Evolutionary conservation across 2,329 filamentous ascomycete genomes (phyloP), one percentile per base, ranked within the genome.

Genomic region (Lecanicillium sp.): DNA sequence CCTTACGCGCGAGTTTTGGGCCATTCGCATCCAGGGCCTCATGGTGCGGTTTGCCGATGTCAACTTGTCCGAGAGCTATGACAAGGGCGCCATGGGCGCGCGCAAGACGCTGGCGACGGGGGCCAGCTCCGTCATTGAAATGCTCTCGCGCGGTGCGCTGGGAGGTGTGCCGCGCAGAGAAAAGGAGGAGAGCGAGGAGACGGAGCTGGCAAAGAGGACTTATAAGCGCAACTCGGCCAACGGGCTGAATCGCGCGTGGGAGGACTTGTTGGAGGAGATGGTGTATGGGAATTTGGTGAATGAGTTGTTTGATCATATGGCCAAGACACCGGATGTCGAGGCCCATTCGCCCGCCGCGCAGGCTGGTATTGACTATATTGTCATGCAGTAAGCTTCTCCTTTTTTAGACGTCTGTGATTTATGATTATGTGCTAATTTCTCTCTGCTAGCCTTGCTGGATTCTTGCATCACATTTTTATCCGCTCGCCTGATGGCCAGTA

Each of bases 11-110:
- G 73, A 75, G 3, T 85, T 84, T 57, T 87, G 81, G 80, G 68
- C 67, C 25, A 64, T 68, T n/a, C 69, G 75, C 32, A 64, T 82
- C 17, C 71, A 76, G 47, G 69, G 70, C 2, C 57, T 86, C 13
- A 64, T 85, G 48, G 61, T 65, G 48, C 69, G 76, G 50, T 63
- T 90, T 38, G 78, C 71, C 8, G 71, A 78, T 22, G 82, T 78
- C 2, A 77, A 85, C 36, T 64, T 90, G 22, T 87, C 82, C 2
- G 85, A 90, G 57, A 87, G 82, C 54, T 90, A 88, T 51, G 85
- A 90, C 56, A 87, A 87, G 58, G 84, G 82, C 12, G 70, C 77
- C 1, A 61, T 90, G 47, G 85, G 85, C 1, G 78, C 80, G 43
- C 70, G 85, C 37, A 88, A 87, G 62, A 84, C 81, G 15, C 60